A percentile compares a stretch with the other conserved stretches of the same genome.
phyloP scores from a whole-genome alignment of 129 eudicot genomes.

The Artemisia argyi region DNA sequence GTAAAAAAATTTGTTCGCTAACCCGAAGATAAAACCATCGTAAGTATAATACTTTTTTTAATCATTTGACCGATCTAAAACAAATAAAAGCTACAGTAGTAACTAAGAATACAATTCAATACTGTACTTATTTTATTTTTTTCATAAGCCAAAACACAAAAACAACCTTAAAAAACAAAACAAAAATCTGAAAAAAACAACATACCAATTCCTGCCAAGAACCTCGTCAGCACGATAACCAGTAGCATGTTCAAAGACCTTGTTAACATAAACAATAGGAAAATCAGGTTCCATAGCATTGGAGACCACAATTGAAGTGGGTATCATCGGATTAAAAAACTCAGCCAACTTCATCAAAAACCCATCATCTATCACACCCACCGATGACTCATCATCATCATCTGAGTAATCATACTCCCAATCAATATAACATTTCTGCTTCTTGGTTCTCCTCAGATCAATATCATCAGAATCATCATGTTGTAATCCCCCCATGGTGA shows the following conservation, averaged over 20 bases:
- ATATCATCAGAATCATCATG: slow-evolving; percentile 22
- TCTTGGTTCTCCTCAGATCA: slow-evolving; percentile 30
- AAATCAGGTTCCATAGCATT: slow-evolving; percentile 84
- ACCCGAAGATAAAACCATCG: no score
- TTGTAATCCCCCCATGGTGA: slow-evolving; percentile 21
- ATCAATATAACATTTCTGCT: slow-evolving; percentile 37
- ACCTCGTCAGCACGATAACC: slow-evolving; percentile 94
- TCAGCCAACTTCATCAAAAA: slow-evolving; percentile 31
- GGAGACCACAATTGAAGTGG: slow-evolving; percentile 76
- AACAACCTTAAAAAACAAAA: not conserved
- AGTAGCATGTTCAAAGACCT: slow-evolving; percentile 75
- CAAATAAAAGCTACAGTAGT: not conserved
- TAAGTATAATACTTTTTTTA: no score
- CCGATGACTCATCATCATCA: slow-evolving; percentile 14
- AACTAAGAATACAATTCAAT: not conserved
- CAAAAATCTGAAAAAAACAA: no score
- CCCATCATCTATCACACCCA: slow-evolving; percentile 14
- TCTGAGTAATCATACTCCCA: slow-evolving; percentile 22
- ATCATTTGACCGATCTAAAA: no score
- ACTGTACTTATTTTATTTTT: not conserved
- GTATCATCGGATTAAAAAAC: slow-evolving; percentile 57
- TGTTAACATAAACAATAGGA: slow-evolving; percentile 79
- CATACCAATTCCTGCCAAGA: slow-evolving; percentile 90
- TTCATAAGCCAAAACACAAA: not conserved
- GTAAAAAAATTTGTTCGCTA: no score